These are phyloP conservation scores for Annulohypoxylon truncatum DNA, from an alignment of 2,329 filamentous ascomycete genomes.

Conservation along the genomic window DNA sequence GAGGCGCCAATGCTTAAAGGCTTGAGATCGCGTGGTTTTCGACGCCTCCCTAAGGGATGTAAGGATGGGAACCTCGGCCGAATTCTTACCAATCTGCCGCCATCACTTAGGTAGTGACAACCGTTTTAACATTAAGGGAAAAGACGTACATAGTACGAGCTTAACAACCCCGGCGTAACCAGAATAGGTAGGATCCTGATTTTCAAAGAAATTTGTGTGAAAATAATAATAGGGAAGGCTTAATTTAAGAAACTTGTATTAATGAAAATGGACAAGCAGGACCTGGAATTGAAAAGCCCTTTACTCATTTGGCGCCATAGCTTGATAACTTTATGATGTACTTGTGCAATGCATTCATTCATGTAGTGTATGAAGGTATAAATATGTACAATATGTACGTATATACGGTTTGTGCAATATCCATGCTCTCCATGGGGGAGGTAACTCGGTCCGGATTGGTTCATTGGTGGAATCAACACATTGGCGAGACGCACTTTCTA, in stretches of 20 bases:
- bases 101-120: background rate
- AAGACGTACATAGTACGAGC: background rate
- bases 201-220: conserved; percentile 21
- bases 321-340: conserved; percentile 7
- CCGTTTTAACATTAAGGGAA: background rate
- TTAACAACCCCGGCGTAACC: conserved; percentile 10
- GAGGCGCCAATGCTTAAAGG: background rate
- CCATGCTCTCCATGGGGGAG: background rate
- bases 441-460: conserved; percentile 23
- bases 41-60: background rate
- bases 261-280: background rate
- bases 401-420: background rate
- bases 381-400: background rate
- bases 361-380: background rate
- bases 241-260: background rate
- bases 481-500: conserved; percentile 12
- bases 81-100: background rate
- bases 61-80: conserved; percentile 8
- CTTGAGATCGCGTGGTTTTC: background rate
- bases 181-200: conserved; percentile 37
- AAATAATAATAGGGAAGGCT: background rate
- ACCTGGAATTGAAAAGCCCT: background rate
- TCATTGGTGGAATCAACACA: conserved; percentile 22
- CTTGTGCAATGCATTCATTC: background rate
- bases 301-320: background rate